These are phyloP conservation scores for Medicago truncatula DNA, from an alignment of 306 rosid genomes.

Conservation along the genomic window DNA sequence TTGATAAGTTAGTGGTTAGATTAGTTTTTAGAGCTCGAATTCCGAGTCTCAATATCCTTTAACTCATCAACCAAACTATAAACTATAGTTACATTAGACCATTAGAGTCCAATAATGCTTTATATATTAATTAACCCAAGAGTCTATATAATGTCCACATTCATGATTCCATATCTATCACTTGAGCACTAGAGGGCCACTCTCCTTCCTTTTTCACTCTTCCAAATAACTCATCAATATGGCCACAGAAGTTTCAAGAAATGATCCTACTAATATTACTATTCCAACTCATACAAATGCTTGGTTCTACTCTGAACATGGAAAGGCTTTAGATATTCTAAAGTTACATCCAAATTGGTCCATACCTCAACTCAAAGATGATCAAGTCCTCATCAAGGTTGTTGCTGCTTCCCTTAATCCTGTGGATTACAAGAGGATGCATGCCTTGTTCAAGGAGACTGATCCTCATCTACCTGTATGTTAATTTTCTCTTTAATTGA, in stretches of 20 bases:
- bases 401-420: slow-evolving; percentile 76
- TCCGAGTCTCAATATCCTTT: too few species aligned
- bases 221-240: neutral
- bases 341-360: slow-evolving; percentile 51
- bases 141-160: slow-evolving; percentile 12
- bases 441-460: slow-evolving; percentile 33
- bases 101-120: too few species aligned
- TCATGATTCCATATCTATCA: neutral
- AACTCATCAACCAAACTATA: too few species aligned
- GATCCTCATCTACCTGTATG: slow-evolving; percentile 50
- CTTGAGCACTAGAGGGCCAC: neutral
- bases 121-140: neutral
- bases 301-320: slow-evolving; percentile 68
- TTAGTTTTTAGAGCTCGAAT: too few species aligned
- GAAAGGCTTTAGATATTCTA: slow-evolving; percentile 55
- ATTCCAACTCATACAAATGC: slow-evolving; percentile 53
- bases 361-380: slow-evolving; percentile 54
- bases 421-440: slow-evolving; percentile 61
- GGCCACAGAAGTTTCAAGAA: neutral
- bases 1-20: too few species aligned
- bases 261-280: neutral
- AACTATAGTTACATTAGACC: too few species aligned
- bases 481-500: neutral
- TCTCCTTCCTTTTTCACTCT: neutral
- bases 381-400: slow-evolving; percentile 69